Evolutionary conservation across 305 asterid species (phyloP), one percentile per base, ranked within the genome.

Genomic region (Solanum hybrid): DNA sequence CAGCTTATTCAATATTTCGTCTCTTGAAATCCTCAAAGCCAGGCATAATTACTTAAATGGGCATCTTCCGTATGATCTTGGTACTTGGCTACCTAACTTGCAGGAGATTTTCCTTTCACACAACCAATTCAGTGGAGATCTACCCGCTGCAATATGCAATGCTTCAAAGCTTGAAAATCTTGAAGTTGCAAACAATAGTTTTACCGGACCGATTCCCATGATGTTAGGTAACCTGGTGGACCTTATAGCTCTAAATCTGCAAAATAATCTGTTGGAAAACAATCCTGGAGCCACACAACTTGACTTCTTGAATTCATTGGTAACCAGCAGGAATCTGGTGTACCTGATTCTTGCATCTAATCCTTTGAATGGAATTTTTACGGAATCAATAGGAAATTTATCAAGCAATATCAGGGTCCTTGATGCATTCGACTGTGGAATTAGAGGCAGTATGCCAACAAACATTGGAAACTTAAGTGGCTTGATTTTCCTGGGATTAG

Each of bases 91-190:
- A 24, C 92, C 95, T 33, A 93, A 93, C 90, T 93, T 93, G 85
- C 77, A 3, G 34, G 90, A 92, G 76, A 85, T 93, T 88, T 92
- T 89, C 81, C 89, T 93, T 84, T 92, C 95, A 31, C 93, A 92
- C 87, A 93, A 93, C 86, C 93, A 41, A 90, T 92, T 93, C 70
- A 89, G 89, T 88, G 95, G 94, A 89, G 89, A 91, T 84, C 70
- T 93, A 89, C 93, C 94, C 86, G 20, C 94, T 77, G 65, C 93
- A 14, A 92, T 92, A 87, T 92, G 93, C 38, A 93, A 93, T 83
- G 95, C 95, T 31, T 88, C 94, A 81, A 91, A 89, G 85, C 90
- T 93, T 81, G 41, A 37, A 27, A 11, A 5, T 34, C 89, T 92
- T 5, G 93, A 91, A 87, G 91, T 89, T 36, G 36, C 95, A 7